Evolutionary conservation across 805 yeast species (phyloP), one percentile per base, ranked within the genome.

Genomic region (Candida morakotiae): DNA sequence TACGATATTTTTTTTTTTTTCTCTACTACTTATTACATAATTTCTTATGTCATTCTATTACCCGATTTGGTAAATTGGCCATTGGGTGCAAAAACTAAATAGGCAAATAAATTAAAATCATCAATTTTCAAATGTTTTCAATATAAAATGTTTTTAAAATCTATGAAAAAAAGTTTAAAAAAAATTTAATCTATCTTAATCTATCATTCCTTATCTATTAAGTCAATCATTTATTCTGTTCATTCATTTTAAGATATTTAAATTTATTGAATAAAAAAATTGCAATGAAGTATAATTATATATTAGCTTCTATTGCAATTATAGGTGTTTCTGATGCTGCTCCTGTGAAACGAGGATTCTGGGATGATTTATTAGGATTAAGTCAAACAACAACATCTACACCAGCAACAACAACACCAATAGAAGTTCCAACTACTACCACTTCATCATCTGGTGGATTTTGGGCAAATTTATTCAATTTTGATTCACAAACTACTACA

Each of bases 401-500:
- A 31, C 33, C 31, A 11, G 27, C 31, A 11, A 35, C 25, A 21
- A 13, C 34, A 24, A 13, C 32, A 28, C 62, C 53, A 36, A 53
- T 53, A 33, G 54, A 20, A 36, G 50, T 36, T 4, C 35, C 33
- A 16, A 26, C 45, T 2, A 26, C 37, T 27, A 27, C 44, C 15
- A 26, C 42, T 10, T 13, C 28, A 5, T 14, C 31, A 9, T 15
- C 38, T 13, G 37, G 56, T 21, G 36, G 36, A 23, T 31, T 37
- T 17, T 37, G 36, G 32, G 36, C 32, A 6, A 22, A 27, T 15
- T 8, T 37, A 13, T 24, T 37, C 23, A 27, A 29, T 28, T 33
- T 35, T 9, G 28, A 30, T 13, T 22, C 37, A n/a, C 21, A 35
- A 27, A 18, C 37, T 11, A 39, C 41, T n/a, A 4, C 16, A 6